Evolutionary conservation across 2,329 filamentous ascomycete genomes (phyloP).

Genomic region (Myriosclerotinia scirpicola): DNA sequence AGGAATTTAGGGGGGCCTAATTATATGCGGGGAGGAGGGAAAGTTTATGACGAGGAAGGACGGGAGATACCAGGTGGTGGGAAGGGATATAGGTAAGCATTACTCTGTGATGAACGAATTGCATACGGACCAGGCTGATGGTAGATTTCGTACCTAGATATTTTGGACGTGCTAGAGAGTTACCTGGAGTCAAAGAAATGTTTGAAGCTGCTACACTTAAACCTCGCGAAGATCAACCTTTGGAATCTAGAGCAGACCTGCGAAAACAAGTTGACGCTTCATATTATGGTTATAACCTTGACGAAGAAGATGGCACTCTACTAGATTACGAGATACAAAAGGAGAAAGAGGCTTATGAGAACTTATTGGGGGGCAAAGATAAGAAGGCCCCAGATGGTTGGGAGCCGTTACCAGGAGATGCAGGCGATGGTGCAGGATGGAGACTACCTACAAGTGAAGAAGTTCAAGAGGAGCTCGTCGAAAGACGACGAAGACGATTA

Average conservation of each 20-base stretch:
- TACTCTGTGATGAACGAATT: not conserved
- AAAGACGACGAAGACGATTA: constrained; percentile 77
- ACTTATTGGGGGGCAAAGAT: constrained; percentile 59
- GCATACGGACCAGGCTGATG: constrained; percentile 19
- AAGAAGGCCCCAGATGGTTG: constrained; percentile 66
- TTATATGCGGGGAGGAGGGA: constrained; percentile 60
- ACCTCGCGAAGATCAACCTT: constrained; percentile 58
- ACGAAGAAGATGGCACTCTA: constrained; percentile 83
- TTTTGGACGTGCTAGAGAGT: constrained; percentile 84
- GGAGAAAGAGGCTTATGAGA: constrained; percentile 77
- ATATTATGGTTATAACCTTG: constrained; percentile 93
- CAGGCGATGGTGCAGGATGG: constrained; percentile 80
- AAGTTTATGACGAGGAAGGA: constrained; percentile 55
- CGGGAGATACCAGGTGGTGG: constrained; percentile 64
- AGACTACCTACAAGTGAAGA: constrained; percentile 82
- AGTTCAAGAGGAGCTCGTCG: constrained; percentile 91
- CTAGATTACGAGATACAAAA: constrained; percentile 78
- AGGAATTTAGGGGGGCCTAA: constrained; percentile 94
- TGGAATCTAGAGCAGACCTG: constrained; percentile 67
- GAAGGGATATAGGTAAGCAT: constrained; percentile 89
- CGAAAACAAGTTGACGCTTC: constrained; percentile 81
- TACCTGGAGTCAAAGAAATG: constrained; percentile 94
- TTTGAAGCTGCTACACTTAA: constrained; percentile 74
- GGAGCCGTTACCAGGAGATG: constrained; percentile 84
- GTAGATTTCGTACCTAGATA: constrained; percentile 64